These are phyloP conservation scores for Cucurbita moschata DNA, from an alignment of 306 rosid species.

Conservation along the genomic window DNA sequence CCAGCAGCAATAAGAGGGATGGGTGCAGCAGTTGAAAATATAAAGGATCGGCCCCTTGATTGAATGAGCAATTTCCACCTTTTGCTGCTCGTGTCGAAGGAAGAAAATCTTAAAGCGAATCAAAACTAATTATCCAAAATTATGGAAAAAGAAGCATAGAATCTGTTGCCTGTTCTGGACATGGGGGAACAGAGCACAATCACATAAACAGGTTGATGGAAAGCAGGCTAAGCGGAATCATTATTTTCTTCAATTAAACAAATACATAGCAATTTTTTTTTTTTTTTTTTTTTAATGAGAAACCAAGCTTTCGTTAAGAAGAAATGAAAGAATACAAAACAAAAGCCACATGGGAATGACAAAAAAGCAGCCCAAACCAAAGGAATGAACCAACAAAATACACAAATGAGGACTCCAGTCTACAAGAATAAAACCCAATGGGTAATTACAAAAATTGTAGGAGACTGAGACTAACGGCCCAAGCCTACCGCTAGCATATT, in stretches of 20 bases:
- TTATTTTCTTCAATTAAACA: neutral
- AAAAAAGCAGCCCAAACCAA: neutral
- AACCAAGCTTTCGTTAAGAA: neutral
- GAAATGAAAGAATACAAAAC: neutral
- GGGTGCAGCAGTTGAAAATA: slow-evolving; percentile 76
- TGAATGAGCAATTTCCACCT: slow-evolving; percentile 79
- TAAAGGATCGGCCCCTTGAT: slow-evolving; percentile 88
- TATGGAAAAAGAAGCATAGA: neutral
- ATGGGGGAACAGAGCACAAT: neutral
- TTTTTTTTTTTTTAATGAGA: neutral
- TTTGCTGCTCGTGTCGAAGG: slow-evolving; percentile 38
- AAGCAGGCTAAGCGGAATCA: neutral
- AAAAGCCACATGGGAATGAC: neutral
- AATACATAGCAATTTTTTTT: neutral
- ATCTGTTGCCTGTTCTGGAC: neutral
- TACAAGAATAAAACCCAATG: neutral
- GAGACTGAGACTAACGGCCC: neutral
- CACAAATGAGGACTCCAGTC: neutral
- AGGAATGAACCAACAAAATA: neutral
- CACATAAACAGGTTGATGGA: neutral
- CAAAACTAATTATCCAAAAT: neutral
- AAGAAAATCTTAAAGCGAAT: slow-evolving; percentile 6
- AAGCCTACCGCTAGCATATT: no score
- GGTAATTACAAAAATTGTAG: neutral
- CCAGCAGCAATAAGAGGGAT: slow-evolving; percentile 82